These are phyloP conservation scores for Paragyromitra xinjiangensis DNA, from an alignment of 495 filamentous ascomycete species.

Conservation along the genomic window DNA sequence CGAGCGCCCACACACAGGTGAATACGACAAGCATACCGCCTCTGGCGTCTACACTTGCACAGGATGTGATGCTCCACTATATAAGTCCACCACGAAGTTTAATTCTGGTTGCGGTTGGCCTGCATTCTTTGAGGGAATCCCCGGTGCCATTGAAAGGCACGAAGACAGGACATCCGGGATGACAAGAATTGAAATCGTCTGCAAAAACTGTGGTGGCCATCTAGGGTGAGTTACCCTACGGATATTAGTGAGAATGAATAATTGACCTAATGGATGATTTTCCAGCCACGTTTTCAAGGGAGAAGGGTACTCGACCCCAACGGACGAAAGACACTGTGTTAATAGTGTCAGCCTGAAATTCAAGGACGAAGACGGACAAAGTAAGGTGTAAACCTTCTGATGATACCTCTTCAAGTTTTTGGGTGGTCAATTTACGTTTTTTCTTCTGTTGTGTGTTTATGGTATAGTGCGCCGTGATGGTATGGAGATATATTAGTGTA, in stretches of 20 bases:
- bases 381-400: not conserved
- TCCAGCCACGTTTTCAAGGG: constrained; percentile 89
- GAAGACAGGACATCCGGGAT: constrained; percentile 81
- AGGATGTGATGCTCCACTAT: constrained; percentile 85
- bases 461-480: no score
- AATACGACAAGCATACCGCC: constrained; percentile 85
- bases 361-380: constrained; percentile 62
- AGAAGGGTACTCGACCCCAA: constrained; percentile 87
- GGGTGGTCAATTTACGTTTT: not conserved
- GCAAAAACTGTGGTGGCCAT: constrained; percentile 92
- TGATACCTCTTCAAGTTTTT: not conserved
- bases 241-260: not conserved
- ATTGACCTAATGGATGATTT: constrained; percentile 14
- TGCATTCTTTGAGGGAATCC: constrained; percentile 92
- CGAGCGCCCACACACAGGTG: constrained; percentile 77
- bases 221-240: constrained; percentile 64
- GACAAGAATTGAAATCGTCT: constrained; percentile 90
- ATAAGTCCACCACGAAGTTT: constrained; percentile 91
- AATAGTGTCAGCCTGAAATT: constrained; percentile 94
- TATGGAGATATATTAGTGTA: no score
- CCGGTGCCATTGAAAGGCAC: constrained; percentile 84
- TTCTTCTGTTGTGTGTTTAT: not conserved
- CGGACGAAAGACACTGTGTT: constrained; percentile 96
- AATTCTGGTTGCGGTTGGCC: constrained; percentile 97
- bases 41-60: constrained; percentile 84